Percentiles rank a stretch among this genome's conserved stretches.
These are phyloP conservation scores for Ambrosia trifida DNA, from an alignment of 129 eudicot genomes.

Conservation along the genomic window DNA sequence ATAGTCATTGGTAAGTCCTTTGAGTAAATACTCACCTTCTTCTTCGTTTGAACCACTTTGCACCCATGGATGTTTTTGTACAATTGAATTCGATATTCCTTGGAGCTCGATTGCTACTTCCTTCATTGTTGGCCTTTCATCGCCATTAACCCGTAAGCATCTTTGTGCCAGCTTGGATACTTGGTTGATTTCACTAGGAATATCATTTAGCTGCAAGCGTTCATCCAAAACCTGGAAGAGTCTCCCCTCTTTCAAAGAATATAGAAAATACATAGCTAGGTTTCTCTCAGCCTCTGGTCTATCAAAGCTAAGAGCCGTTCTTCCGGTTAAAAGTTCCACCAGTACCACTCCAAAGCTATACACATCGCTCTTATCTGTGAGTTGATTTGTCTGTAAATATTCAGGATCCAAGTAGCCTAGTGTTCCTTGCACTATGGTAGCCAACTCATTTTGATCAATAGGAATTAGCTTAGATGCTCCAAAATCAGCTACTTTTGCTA, in stretches of 20 bases:
- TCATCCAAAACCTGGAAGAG: conserved; percentile 32
- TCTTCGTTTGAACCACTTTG: too few relatives aligned
- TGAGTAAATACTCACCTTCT: conserved; percentile 26
- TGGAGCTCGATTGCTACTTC: conserved; percentile 41
- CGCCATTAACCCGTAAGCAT: conserved; percentile 35
- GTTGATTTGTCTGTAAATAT: conserved; percentile 44
- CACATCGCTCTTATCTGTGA: conserved; percentile 53
- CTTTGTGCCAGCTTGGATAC: conserved; percentile 32
- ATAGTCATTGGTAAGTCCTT: conserved; percentile 3
- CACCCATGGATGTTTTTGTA: too few relatives aligned
- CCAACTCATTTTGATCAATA: conserved; percentile 34
- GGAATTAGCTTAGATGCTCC: conserved; percentile 57
- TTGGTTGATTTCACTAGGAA: conserved; percentile 24
- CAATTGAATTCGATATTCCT: conserved; percentile 22
- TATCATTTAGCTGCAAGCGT: conserved; percentile 20
- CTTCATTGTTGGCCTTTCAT: conserved; percentile 46
- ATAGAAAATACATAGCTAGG: conserved; percentile 38
- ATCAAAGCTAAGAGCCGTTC: conserved; percentile 36
- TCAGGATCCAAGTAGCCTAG: conserved; percentile 55
- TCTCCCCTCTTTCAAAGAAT: conserved; percentile 23
- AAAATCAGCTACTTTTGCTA: conserved; percentile 60
- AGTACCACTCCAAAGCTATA: conserved; percentile 53
- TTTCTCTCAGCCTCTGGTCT: conserved; percentile 43
- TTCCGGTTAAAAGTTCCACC: conserved; percentile 44
- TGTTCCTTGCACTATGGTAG: conserved; percentile 52